Evolutionary conservation across 2,329 filamentous ascomycete genomes (phyloP), one percentile per base, ranked within the genome.

Genomic region (Blastomyces percursus): DNA sequence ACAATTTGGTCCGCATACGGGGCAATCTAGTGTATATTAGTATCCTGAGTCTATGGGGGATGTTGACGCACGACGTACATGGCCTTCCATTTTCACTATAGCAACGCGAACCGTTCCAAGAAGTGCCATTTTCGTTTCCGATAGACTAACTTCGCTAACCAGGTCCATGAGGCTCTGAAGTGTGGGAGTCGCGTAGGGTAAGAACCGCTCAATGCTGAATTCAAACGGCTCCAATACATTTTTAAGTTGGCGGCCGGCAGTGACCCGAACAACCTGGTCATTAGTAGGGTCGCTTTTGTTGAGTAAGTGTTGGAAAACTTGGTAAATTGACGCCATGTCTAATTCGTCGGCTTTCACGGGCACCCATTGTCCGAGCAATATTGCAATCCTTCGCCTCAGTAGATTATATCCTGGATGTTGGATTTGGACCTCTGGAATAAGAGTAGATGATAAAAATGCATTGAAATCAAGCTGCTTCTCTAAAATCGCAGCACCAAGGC

Each of bases 241-340:
- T 68, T 88, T 87, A 59, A 99, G 83, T 69, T 95, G 90, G 62
- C 92, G 84, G 6, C 90, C 94, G 2, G 94, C 91, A 1, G 93
- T 96, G 61, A 97, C 87, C 16, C 91, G 86, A 40, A 99, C 94
- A 0, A 97, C 92, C 61, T 91, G 82, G 70, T 99, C 94, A 70
- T 99, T 99, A 64, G 86, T 80, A 8, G 84, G 80, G 69, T 96
- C 91, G 21, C 84, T 81, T 8, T 85, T 84, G 69, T 91, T 87
- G 24, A 99, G 81, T 16, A 99, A 81, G 73, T 96, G 90, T 63
- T 90, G 86, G 73, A 91, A 96, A 62, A 97, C 90, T 70, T 93
- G 87, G 71, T 96, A 97, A 5, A 96, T 85, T 24, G 92, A 78
- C 0, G 87, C 82, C 63, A 87, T 83, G 69, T 87, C 90, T 44